phyloP scores from a whole-genome alignment of 306 rosid species.

The Castanea crenata region DNA sequence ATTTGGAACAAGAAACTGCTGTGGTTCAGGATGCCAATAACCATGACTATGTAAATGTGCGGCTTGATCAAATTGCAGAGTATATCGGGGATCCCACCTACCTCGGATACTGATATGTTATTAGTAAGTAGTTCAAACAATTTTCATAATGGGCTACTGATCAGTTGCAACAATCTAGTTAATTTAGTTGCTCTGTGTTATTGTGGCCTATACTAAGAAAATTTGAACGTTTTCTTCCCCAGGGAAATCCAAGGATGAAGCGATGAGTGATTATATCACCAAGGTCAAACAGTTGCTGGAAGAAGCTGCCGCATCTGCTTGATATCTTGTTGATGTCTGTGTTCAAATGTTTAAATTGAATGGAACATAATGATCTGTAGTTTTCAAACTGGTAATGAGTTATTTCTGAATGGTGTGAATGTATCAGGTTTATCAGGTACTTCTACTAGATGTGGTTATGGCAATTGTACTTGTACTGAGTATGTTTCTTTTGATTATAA shows the following conservation, averaged over 20 bases:
- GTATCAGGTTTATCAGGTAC: slow-evolving; percentile 5
- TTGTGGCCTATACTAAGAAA: background rate
- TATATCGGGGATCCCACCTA: slow-evolving; percentile 77
- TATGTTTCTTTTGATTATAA: background rate
- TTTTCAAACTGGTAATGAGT: slow-evolving; percentile 24
- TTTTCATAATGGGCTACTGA: slow-evolving; percentile 1
- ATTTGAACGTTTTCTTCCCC: slow-evolving; percentile 14
- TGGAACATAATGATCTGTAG: slow-evolving; percentile 33
- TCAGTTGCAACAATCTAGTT: background rate
- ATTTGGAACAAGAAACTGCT: slow-evolving; percentile 61
- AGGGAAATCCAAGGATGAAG: slow-evolving; percentile 89
- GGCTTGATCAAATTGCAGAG: slow-evolving; percentile 79
- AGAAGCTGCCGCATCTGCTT: slow-evolving; percentile 53
- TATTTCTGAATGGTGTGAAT: slow-evolving; percentile 24
- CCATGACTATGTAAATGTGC: slow-evolving; percentile 59
- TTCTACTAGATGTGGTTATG: slow-evolving; percentile 12
- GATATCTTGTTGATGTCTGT: slow-evolving; percentile 25
- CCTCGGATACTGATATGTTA: slow-evolving; percentile 58
- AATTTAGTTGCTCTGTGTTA: background rate
- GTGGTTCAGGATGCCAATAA: slow-evolving; percentile 74
- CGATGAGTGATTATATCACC: slow-evolving; percentile 79
- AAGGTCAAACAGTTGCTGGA: slow-evolving; percentile 91
- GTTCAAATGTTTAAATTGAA: slow-evolving; percentile 14
- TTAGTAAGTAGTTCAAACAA: background rate
- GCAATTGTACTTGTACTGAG: background rate